Evolutionary conservation across 306 rosid genomes (phyloP), one percentile per base, ranked within the genome.

Genomic region (Begonia masoniana): DNA sequence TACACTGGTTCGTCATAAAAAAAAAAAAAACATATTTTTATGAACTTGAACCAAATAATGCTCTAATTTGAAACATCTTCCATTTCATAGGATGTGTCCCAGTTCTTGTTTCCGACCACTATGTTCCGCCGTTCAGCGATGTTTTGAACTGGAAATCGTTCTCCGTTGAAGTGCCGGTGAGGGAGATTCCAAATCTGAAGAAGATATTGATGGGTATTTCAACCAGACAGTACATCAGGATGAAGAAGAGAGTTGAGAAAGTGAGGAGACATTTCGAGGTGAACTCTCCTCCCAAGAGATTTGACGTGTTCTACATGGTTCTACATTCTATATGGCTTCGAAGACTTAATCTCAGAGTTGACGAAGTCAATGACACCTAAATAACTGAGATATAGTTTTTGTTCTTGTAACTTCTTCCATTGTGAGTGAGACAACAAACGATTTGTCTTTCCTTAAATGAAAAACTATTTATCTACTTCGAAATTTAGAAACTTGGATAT

Each of bases 271-370:
- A 75, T 46, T 71, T 71, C 54, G 65, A 67, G 31, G 59, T 59
- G 15, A 71, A 63, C 41, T 76, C 74, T 52, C 62, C 68, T 35
- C 63, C 74, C 23, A 67, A 56, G 51, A 67, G 76, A 67, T 75
- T 55, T 13, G 76, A 75, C 26, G 73, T 68, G 52, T 75, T 70
- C 45, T 69, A 71, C 31, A 71, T 67, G 80, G 71, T 71, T 21
- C 57, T 71, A 52, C 80, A 75, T 41, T 75, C 74, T 8, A 63
- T 67, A n/a, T 75, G 81, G 76, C 76, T 70, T 31, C 56, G 76
- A 63, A 59, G 81, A 60, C 16, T 75, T 54, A 71, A 75, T 26
- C 39, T 31, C 39, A 31, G 39, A 6, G 39, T 31, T 7, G 39
- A 31, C 39, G 39, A 31, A 31, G 4, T 31, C 8, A 3, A 31